These are phyloP conservation scores for Saccharomyces paradoxus DNA, from an alignment of 805 yeast genomes.

Conservation along the genomic window DNA sequence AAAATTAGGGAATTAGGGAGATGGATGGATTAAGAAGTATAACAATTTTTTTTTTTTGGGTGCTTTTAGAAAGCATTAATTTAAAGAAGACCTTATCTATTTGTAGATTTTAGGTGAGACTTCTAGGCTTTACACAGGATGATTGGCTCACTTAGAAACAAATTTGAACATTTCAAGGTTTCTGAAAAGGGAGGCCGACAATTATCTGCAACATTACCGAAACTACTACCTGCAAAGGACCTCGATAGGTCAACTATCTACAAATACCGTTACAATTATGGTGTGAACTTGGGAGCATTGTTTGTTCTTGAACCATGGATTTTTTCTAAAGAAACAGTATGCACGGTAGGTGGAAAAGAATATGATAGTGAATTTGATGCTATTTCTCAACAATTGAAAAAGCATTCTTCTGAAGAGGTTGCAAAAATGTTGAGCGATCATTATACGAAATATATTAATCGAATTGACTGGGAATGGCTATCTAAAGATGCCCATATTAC, in stretches of 20 bases:
- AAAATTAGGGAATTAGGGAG: not conserved
- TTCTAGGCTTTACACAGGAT: not conserved
- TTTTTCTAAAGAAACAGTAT: not conserved
- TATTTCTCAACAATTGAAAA: constrained; percentile 40
- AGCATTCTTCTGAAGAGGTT: constrained; percentile 48
- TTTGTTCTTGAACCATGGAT: constrained; percentile 81
- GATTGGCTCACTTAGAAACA: not conserved
- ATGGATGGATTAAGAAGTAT: not conserved
- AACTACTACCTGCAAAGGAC: not conserved
- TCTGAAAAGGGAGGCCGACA: not conserved
- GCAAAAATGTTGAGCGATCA: constrained; percentile 48
- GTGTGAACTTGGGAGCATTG: constrained; percentile 78
- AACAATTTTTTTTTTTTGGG: not conserved
- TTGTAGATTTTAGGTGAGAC: not conserved
- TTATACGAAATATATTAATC: constrained; percentile 55
- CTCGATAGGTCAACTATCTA: constrained; percentile 39
- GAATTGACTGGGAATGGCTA: constrained; percentile 77
- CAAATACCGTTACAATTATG: constrained; percentile 58
- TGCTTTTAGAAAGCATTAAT: not conserved
- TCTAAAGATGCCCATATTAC: constrained; percentile 54
- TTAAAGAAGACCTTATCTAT: not conserved
- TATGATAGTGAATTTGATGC: constrained; percentile 73
- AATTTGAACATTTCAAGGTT: not conserved
- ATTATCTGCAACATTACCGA: not conserved
- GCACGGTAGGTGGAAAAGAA: not conserved